These are phyloP conservation scores for Incumbomyces lentus DNA, from an alignment of 2,329 filamentous ascomycete species.

Conservation along the genomic window DNA sequence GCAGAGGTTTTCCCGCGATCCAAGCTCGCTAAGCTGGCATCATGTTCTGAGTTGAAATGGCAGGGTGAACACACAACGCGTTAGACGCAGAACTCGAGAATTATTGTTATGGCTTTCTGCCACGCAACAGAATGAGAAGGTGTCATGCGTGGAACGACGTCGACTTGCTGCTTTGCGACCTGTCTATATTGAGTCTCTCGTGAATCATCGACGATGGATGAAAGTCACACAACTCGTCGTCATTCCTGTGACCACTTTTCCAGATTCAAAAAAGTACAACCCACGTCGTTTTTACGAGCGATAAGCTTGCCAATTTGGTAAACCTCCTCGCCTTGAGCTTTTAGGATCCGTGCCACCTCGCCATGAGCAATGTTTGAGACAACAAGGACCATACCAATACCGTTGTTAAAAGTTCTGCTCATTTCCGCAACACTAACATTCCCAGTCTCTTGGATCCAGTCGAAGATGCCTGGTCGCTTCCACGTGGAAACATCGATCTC, in stretches of 20 bases:
- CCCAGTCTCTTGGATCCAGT: slow-evolving; percentile 66
- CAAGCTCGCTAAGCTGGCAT: too few relatives aligned
- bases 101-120: too few relatives aligned
- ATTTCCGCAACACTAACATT: slow-evolving; percentile 64
- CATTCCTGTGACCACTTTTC: slow-evolving; percentile 30
- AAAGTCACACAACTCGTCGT: too few relatives aligned
- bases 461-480: slow-evolving; percentile 68
- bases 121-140: too few relatives aligned
- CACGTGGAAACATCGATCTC: slow-evolving; percentile 69
- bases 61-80: too few relatives aligned
- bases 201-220: too few relatives aligned
- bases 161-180: too few relatives aligned
- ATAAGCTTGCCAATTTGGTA: slow-evolving; percentile 65
- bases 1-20: too few relatives aligned
- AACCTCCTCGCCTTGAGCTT: slow-evolving; percentile 63
- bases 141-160: too few relatives aligned
- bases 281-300: slow-evolving; percentile 40
- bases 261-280: slow-evolving; percentile 54
- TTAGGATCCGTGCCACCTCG: slow-evolving; percentile 50
- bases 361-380: slow-evolving; percentile 57
- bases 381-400: slow-evolving; percentile 85
- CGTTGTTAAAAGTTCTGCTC: slow-evolving; percentile 87
- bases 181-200: too few relatives aligned
- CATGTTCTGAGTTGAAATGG: too few relatives aligned
- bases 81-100: too few relatives aligned